Evolutionary conservation across 106 monocot genomes (phyloP).

Genomic region (Apostasia ramifera): DNA sequence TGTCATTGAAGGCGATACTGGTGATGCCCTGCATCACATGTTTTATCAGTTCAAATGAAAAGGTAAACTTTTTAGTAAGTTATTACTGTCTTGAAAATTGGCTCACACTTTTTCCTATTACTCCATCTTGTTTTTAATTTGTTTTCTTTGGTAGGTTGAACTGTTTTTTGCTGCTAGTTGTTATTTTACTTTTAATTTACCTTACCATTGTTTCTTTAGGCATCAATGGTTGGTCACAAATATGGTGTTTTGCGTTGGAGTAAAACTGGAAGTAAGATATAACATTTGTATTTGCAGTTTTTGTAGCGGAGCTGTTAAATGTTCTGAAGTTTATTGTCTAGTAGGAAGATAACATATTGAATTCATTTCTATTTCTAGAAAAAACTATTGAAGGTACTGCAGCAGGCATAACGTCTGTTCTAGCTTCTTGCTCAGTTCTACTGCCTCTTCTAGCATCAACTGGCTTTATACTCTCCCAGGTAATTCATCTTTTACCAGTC

Average conservation of each 20-base stretch:
- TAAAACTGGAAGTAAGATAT: conserved; percentile 89
- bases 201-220: conserved; percentile 38
- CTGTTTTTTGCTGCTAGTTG: too few species aligned
- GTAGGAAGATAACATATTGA: neutral
- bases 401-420: conserved; percentile 93
- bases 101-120: too few species aligned
- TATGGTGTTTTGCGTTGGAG: conserved; percentile 96
- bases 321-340: neutral
- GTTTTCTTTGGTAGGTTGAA: too few species aligned
- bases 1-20: too few species aligned
- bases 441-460: conserved; percentile 73
- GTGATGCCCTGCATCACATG: too few species aligned
- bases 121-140: too few species aligned
- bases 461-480: conserved; percentile 82
- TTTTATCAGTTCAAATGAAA: too few species aligned
- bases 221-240: conserved; percentile 95
- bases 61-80: too few species aligned
- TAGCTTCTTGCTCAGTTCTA: conserved; percentile 65
- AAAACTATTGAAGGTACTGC: conserved; percentile 98
- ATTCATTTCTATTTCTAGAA: conserved; percentile 27
- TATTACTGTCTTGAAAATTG: too few species aligned
- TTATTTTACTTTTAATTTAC: too few species aligned
- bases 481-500: conserved; percentile 11
- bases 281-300: neutral
- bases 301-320: neutral